phyloP scores from a whole-genome alignment of 495 filamentous ascomycete genomes.

The Oidiodendron maius region DNA sequence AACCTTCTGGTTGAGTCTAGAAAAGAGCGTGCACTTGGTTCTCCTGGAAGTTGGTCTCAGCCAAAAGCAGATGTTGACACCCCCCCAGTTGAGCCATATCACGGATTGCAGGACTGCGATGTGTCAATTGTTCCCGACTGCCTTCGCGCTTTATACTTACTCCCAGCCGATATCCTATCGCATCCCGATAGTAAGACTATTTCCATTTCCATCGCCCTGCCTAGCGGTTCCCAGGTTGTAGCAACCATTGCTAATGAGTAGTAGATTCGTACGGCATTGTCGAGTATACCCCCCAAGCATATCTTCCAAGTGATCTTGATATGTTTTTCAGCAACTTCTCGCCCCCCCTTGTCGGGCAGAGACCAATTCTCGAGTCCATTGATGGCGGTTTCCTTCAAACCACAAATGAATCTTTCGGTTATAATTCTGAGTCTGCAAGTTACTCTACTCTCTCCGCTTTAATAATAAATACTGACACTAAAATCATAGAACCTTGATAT shows the following conservation, averaged over 20 bases:
- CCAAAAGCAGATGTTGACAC: conserved; percentile 1
- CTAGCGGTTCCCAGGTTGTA: no score
- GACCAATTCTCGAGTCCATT: conserved; percentile 14
- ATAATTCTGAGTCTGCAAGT: conserved; percentile 18
- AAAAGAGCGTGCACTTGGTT: no score
- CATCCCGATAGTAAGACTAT: conserved; percentile 10
- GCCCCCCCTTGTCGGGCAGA: conserved; percentile 10
- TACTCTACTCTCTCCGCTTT: conserved; percentile 15
- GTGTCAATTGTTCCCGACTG: conserved; percentile 16
- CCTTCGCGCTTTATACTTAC: conserved; percentile 16
- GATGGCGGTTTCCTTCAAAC: conserved; percentile 16
- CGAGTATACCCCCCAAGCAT: conserved; percentile 18
- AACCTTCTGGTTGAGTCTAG: no score
- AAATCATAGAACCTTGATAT: not conserved
- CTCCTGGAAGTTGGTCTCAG: not conserved
- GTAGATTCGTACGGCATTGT: conserved; percentile 17
- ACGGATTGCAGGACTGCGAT: conserved; percentile 15
- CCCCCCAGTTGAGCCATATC: conserved; percentile 13
- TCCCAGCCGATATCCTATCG: conserved; percentile 12
- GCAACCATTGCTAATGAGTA: not conserved
- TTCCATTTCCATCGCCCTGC: no score
- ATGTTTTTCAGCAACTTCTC: conserved; percentile 15
- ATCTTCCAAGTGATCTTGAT: conserved; percentile 14
- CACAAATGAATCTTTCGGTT: conserved; percentile 9
- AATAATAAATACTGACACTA: conserved; percentile 5